phyloP scores from a whole-genome alignment of 2,329 filamentous ascomycete species.

The Scorias spongiosa region DNA sequence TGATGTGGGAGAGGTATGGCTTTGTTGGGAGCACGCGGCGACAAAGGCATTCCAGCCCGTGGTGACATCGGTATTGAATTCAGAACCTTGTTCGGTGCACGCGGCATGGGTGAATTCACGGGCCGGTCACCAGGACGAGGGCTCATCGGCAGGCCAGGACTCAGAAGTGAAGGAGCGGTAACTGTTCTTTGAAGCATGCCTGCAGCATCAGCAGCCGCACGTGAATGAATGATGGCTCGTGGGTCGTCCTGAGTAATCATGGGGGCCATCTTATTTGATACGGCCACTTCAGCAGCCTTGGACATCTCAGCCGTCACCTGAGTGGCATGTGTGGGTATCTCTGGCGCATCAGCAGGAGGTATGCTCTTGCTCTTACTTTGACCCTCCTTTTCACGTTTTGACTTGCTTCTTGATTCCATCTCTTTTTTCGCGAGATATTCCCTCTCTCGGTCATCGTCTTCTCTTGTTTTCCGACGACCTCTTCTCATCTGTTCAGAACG shows the following conservation, averaged over 20 bases:
- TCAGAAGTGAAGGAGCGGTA: conserved; percentile 37
- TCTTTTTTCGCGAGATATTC: conserved; percentile 53
- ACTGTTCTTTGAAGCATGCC: conserved; percentile 12
- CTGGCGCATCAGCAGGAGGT: conserved; percentile 8
- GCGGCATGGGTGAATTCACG: conserved; percentile 43
- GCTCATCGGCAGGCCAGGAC: conserved; percentile 48
- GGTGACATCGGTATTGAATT: conserved; percentile 57
- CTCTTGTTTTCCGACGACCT: conserved; percentile 68
- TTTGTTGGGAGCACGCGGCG: conserved; percentile 58
- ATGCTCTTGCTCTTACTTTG: conserved; percentile 32
- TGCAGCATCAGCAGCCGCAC: conserved; percentile 12
- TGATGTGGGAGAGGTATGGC: conserved; percentile 58
- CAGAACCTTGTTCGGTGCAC: conserved; percentile 39
- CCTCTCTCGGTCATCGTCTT: conserved; percentile 70
- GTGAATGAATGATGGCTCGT: conserved; percentile 9
- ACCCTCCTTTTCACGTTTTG: conserved; percentile 53
- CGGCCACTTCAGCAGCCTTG: neutral
- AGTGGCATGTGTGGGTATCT: neutral
- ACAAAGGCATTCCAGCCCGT: conserved; percentile 42
- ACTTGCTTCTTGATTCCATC: conserved; percentile 41
- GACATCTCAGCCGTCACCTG: neutral
- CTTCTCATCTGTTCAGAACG: conserved; percentile 27
- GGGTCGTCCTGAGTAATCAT: neutral
- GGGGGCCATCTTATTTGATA: neutral
- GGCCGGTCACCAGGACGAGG: conserved; percentile 46